phyloP scores from a whole-genome alignment of 176 grass and related monocot genomes.

The Eleusine indica region DNA sequence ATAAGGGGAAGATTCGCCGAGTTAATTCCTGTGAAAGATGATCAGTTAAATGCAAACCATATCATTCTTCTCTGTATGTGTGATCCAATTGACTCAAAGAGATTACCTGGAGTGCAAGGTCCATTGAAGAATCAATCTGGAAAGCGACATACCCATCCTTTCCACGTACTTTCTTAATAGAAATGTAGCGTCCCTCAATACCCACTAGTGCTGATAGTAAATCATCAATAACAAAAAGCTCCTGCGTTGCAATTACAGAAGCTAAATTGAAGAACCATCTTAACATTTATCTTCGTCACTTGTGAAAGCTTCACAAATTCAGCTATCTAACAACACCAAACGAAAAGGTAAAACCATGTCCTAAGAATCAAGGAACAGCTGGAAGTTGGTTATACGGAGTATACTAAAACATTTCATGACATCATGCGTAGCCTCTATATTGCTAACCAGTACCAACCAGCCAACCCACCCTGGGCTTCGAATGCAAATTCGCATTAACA shows the following conservation, averaged over 20 bases:
- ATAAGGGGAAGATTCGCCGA: slow-evolving; percentile 80
- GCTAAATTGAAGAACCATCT: not conserved
- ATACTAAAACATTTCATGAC: not conserved
- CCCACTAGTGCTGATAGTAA: slow-evolving; percentile 88
- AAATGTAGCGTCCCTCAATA: slow-evolving; percentile 90
- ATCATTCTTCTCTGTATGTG: not conserved
- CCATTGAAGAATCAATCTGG: slow-evolving; percentile 84
- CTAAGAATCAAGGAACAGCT: not conserved
- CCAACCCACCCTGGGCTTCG: not conserved
- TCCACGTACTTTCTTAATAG: slow-evolving; percentile 77
- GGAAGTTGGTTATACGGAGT: not conserved
- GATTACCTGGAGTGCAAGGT: slow-evolving; percentile 86
- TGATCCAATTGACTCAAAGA: not conserved
- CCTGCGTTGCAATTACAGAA: slow-evolving; percentile 54
- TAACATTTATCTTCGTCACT: not conserved
- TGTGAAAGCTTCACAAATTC: slow-evolving; percentile 13
- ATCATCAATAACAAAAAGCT: slow-evolving; percentile 96
- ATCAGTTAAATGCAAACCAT: slow-evolving; percentile 28
- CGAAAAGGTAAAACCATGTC: not conserved
- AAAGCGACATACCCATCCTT: slow-evolving; percentile 74
- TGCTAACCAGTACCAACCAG: slow-evolving; percentile 3
- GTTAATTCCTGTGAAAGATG: slow-evolving; percentile 75
- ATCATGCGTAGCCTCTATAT: not conserved
- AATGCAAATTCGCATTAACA: slow-evolving; percentile 9
- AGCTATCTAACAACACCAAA: slow-evolving; percentile 5